Conservation (phyloP, 2,329 filamentous ascomycete species). For the Diaporthe longicolla region DNA sequence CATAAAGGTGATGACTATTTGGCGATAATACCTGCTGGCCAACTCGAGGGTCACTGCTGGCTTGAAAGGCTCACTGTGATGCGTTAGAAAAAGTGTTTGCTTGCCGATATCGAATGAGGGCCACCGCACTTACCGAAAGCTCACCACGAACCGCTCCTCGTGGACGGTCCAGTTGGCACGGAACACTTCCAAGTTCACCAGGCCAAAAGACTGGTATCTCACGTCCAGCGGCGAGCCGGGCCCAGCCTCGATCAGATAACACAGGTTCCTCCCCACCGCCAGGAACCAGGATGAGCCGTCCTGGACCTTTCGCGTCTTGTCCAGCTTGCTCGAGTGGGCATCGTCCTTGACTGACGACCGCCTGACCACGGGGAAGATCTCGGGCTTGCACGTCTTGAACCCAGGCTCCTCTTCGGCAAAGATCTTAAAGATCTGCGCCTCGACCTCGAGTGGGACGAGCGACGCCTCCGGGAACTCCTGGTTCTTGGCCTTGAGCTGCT, state of each 20-base stretch:
- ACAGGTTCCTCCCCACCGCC: constrained; percentile 67
- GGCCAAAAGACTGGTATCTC: constrained; percentile 64
- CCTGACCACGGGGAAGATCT: constrained; percentile 68
- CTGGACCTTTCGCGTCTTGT: constrained; percentile 60
- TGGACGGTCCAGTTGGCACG: constrained; percentile 64
- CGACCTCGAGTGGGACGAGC: constrained; percentile 62
- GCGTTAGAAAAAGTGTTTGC: not conserved
- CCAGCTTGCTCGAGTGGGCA: constrained; percentile 56
- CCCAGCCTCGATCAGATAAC: constrained; percentile 66
- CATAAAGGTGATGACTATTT: constrained; percentile 67
- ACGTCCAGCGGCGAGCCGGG: constrained; percentile 62
- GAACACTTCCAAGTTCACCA: constrained; percentile 67
- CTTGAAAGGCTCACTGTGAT: constrained; percentile 51
- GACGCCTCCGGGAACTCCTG: constrained; percentile 52
- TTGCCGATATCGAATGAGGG: not conserved
- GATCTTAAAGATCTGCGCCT: constrained; percentile 61
- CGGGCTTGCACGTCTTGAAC: constrained; percentile 52
- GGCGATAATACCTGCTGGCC: constrained; percentile 67
- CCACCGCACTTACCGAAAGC: constrained; percentile 60
- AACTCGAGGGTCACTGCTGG: constrained; percentile 56
- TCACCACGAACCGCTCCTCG: constrained; percentile 69
- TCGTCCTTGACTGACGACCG: constrained; percentile 57
- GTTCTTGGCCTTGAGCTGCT: constrained; percentile 54
- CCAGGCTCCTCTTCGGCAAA: constrained; percentile 61
- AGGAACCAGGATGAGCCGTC: constrained; percentile 69